Evolutionary conservation across 2,329 filamentous ascomycete genomes (phyloP).

Genomic region (Colletotrichum karsti): DNA sequence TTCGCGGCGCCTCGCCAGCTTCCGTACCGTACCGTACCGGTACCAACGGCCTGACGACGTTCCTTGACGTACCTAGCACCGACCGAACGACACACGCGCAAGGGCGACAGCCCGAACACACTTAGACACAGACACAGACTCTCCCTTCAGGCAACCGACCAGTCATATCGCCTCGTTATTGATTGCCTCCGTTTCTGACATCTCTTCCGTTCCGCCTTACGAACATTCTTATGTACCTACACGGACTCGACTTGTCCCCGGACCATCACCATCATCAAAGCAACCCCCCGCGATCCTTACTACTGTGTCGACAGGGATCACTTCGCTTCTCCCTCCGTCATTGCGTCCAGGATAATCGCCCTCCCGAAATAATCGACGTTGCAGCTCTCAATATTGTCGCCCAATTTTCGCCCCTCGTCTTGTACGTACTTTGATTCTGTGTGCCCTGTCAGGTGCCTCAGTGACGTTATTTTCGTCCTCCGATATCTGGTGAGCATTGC

Average conservation of each 20-base stretch:
- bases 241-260: slow-evolving; percentile 7
- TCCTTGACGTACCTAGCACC: not conserved
- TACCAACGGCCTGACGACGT: not conserved
- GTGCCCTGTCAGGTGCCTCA: not conserved
- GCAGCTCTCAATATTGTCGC: slow-evolving; percentile 9
- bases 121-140: slow-evolving; percentile 2
- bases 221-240: not conserved
- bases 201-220: not conserved
- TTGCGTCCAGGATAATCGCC: slow-evolving; percentile 22
- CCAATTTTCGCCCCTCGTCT: slow-evolving; percentile 15
- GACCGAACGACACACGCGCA: not conserved
- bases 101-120: not conserved
- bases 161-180: slow-evolving; percentile 6
- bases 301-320: slow-evolving; percentile 21
- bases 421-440: not conserved
- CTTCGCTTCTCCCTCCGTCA: slow-evolving; percentile 17
- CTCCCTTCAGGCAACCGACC: not conserved
- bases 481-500: slow-evolving; percentile 6
- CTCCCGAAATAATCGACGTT: slow-evolving; percentile 4
- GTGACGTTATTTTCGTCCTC: slow-evolving; percentile 19
- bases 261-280: slow-evolving; percentile 14
- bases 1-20: not conserved
- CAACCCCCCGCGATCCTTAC: slow-evolving; percentile 22
- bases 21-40: not conserved
- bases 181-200: not conserved